Evolutionary conservation across 768 basidiomycete species (phyloP), one percentile per base, ranked within the genome.

Genomic region (Gyrodon lividus): DNA sequence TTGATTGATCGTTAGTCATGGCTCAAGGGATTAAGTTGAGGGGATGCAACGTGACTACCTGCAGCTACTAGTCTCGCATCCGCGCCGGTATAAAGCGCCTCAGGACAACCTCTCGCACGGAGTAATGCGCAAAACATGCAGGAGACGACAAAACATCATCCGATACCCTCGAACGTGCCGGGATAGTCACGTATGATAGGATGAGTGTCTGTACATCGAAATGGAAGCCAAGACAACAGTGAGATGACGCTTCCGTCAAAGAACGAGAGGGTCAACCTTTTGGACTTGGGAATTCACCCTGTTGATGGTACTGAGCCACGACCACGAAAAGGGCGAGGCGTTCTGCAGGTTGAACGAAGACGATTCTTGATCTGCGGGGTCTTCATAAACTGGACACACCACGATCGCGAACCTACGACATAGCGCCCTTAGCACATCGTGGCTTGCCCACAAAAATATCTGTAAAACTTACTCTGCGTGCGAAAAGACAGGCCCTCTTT

Each of bases 241-340:
- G 34, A 55, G 52, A 46, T 20, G 33, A 10, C 23, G 16, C 7
- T 20, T 44, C 41, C 5, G 9, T 10, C 16, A 10, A 6, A 41
- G 14, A 7, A n/a, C 22, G 10, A 46, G 22, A 33, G 14, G 40
- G 52, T 58, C 22, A 20, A 92, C 96, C 83, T 99, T 99, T 71
- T 94, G 92, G 4, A 98, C 96, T 65, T 97, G 93, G 0, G 92
- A 86, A 67, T 96, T 98, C 12, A 98, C 96, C 33, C 97, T 84
- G 65, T 97, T 98, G 55, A 99, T 81, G 1, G 97, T 99, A 70
- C 92, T 93, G 24, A 99, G 79, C 95, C 94, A 98, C 12, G 90
- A 81, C 97, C 97, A 99, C 9, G 86, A 75, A 62, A 91, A 89
- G 2, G 89, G 89, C 17, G 79, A 71, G 2, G 80, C 70, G 48